Evolutionary conservation across 768 basidiomycete genomes (phyloP).

Genomic region (Auricularia heimuer): DNA sequence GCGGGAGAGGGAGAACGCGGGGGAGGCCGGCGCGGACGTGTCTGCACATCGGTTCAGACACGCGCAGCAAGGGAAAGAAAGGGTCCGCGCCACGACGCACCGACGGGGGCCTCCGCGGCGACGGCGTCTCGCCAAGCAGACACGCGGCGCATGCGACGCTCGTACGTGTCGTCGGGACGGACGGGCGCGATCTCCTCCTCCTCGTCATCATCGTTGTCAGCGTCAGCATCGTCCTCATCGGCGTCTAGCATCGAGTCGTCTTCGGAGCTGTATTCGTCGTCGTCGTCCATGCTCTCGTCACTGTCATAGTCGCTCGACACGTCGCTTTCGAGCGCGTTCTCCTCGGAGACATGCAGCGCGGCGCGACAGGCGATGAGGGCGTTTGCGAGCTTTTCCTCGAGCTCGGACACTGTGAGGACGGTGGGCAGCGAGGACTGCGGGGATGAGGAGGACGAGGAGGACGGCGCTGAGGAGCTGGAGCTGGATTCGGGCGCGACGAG

Average conservation of each 20-base stretch:
- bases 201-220: slow-evolving; percentile 17
- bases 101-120: slow-evolving; percentile 13
- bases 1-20: slow-evolving; percentile 26
- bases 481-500: not conserved
- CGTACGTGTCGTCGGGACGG: slow-evolving; percentile 3
- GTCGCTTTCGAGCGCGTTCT: not conserved
- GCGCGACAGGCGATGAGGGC: not conserved
- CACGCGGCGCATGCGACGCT: slow-evolving; percentile 54
- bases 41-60: not conserved
- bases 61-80: slow-evolving; percentile 28
- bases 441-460: not conserved
- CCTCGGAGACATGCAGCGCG: not conserved
- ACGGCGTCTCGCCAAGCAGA: slow-evolving; percentile 60
- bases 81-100: not conserved
- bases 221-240: not conserved
- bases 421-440: not conserved
- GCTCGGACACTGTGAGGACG: not conserved
- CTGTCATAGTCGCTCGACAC: not conserved
- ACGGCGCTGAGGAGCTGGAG: not conserved
- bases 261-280: slow-evolving; percentile 4
- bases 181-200: slow-evolving; percentile 20
- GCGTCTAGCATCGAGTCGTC: slow-evolving; percentile 25
- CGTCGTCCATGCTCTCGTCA: slow-evolving; percentile 7
- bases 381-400: not conserved
- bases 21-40: slow-evolving; percentile 13